A percentile compares a stretch with the other conserved stretches of the same genome.
phyloP scores from a whole-genome alignment of 140 eudicot species.

The Stevia rebaudiana region DNA sequence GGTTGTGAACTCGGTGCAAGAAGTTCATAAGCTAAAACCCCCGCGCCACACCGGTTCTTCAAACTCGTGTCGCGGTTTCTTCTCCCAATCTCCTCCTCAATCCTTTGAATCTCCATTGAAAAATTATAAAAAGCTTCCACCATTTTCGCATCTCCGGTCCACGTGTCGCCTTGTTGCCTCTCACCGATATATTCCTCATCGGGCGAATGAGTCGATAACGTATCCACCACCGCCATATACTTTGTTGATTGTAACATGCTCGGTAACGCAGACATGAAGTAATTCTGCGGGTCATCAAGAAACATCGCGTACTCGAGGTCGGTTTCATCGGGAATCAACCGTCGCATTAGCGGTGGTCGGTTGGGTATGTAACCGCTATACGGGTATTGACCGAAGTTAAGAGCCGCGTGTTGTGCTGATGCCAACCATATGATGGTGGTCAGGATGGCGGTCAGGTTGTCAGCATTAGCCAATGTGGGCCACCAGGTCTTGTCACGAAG shows the following conservation, averaged over 20 bases:
- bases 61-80: slow-evolving; percentile 46
- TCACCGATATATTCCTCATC: slow-evolving; percentile 95
- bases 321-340: slow-evolving; percentile 59
- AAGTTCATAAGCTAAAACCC: slow-evolving; percentile 85
- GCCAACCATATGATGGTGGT: slow-evolving; percentile 90
- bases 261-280: slow-evolving; percentile 58
- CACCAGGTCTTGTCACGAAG: slow-evolving; percentile 63
- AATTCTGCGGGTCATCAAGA: slow-evolving; percentile 67
- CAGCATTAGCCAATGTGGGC: slow-evolving; percentile 56
- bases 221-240: slow-evolving; percentile 94
- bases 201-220: slow-evolving; percentile 79
- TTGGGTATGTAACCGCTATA: slow-evolving; percentile 87
- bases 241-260: slow-evolving; percentile 78
- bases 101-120: slow-evolving; percentile 58
- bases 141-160: slow-evolving; percentile 74
- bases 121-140: slow-evolving; percentile 63
- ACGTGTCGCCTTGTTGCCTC: slow-evolving; percentile 53
- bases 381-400: slow-evolving; percentile 93
- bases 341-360: slow-evolving; percentile 78
- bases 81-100: slow-evolving; percentile 70
- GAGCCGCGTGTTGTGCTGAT: slow-evolving; percentile 93
- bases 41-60: slow-evolving; percentile 92
- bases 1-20: slow-evolving; percentile 85
- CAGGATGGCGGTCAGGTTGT: slow-evolving; percentile 55
- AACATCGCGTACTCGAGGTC: slow-evolving; percentile 68